These are phyloP conservation scores for Linum usitatissimum DNA, from an alignment of 345 rosid species.

Conservation along the genomic window DNA sequence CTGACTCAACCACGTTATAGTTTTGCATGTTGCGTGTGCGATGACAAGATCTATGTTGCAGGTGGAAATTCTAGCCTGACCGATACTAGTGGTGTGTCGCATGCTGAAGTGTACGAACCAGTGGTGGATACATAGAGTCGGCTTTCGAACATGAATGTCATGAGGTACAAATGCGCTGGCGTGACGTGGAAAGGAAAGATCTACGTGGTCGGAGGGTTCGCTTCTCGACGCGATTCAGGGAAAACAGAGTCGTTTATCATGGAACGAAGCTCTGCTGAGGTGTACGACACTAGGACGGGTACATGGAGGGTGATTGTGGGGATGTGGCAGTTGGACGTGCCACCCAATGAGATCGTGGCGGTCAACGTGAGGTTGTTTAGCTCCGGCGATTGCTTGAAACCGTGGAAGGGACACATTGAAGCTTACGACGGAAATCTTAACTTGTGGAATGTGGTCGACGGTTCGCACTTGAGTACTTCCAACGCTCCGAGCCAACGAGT, in stretches of 20 bases:
- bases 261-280: constrained; percentile 48
- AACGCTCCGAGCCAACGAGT: constrained; percentile 21
- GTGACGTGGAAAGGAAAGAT: constrained; percentile 43
- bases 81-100: constrained; percentile 21
- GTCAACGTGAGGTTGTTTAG: constrained; percentile 33
- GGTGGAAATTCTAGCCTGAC: constrained; percentile 37
- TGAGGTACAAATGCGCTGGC: constrained; percentile 40
- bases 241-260: constrained; percentile 20
- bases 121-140: constrained; percentile 20
- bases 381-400: constrained; percentile 46
- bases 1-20: constrained; percentile 26
- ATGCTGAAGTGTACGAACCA: constrained; percentile 35
- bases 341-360: constrained; percentile 44
- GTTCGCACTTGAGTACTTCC: constrained; percentile 22
- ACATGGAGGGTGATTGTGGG: constrained; percentile 35
- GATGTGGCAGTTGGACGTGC: constrained; percentile 58
- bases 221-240: constrained; percentile 19
- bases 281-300: constrained; percentile 21
- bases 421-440: constrained; percentile 30
- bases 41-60: constrained; percentile 34
- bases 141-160: constrained; percentile 29
- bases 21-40: constrained; percentile 31
- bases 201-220: constrained; percentile 41
- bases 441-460: constrained; percentile 43
- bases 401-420: constrained; percentile 56